A percentile compares a stretch with the other conserved stretches of the same genome.
phyloP scores from a whole-genome alignment of 768 basidiomycete species.

The Tricholoma furcatifolium region DNA sequence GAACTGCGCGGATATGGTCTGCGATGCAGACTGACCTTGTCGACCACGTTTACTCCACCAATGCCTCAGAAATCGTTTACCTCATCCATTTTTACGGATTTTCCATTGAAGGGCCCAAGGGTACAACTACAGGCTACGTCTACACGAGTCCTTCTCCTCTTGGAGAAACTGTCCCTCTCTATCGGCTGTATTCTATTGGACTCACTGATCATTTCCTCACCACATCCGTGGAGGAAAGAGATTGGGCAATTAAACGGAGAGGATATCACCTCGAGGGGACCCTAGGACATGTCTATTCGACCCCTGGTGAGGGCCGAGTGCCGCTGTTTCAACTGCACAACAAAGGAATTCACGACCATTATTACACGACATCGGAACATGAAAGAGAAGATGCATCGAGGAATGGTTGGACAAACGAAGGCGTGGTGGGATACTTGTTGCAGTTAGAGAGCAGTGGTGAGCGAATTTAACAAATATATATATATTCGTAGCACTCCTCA shows the following conservation, averaged over 20 bases:
- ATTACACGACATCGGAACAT: conserved; percentile 19
- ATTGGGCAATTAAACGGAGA: conserved; percentile 16
- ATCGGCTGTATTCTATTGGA: conserved; percentile 19
- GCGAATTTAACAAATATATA: neutral
- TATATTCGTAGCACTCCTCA: neutral
- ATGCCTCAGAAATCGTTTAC: conserved; percentile 16
- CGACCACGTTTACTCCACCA: conserved; percentile 23
- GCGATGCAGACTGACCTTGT: conserved; percentile 21
- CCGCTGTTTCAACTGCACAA: conserved; percentile 21
- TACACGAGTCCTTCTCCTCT: conserved; percentile 12
- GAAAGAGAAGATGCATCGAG: conserved; percentile 21
- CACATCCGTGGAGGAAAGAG: conserved; percentile 14
- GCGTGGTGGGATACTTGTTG: conserved; percentile 16
- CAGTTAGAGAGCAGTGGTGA: conserved; percentile 10
- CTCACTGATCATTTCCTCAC: conserved; percentile 20
- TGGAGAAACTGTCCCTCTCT: conserved; percentile 18
- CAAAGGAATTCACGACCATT: conserved; percentile 17
- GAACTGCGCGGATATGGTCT: conserved; percentile 19
- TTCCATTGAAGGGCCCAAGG: conserved; percentile 18
- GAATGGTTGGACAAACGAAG: conserved; percentile 22
- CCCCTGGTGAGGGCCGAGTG: conserved; percentile 13
- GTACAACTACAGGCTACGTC: conserved; percentile 18
- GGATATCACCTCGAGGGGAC: conserved; percentile 22
- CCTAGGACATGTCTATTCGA: conserved; percentile 18
- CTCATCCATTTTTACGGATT: conserved; percentile 23